Percentiles rank a stretch among this genome's conserved stretches.
These are phyloP conservation scores for Cyberlindnera bimundalis DNA, from an alignment of 805 yeast species.

Conservation along the genomic window DNA sequence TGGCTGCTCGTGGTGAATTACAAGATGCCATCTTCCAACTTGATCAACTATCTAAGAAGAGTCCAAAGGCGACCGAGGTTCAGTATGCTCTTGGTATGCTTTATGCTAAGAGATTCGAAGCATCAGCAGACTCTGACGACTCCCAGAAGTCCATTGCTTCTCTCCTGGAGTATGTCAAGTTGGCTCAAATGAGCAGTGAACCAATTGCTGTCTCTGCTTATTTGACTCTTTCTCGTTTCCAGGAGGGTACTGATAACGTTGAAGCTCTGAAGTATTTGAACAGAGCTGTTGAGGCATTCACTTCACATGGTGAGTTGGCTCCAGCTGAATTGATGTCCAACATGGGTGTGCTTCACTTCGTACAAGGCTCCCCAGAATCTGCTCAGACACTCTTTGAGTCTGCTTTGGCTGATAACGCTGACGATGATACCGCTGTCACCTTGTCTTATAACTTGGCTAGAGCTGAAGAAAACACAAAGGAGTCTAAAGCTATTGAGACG, in stretches of 20 bases:
- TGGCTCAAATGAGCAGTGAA: slow-evolving; percentile 57
- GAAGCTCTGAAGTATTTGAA: slow-evolving; percentile 63
- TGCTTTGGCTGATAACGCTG: slow-evolving; percentile 45
- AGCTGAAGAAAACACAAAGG: slow-evolving; percentile 48
- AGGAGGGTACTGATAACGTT: slow-evolving; percentile 63
- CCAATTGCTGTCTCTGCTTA: slow-evolving; percentile 61
- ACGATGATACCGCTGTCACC: slow-evolving; percentile 39
- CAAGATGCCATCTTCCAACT: slow-evolving; percentile 86
- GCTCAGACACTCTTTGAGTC: slow-evolving; percentile 54
- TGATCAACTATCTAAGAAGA: slow-evolving; percentile 64
- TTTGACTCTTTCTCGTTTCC: slow-evolving; percentile 62
- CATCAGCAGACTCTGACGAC: slow-evolving; percentile 13
- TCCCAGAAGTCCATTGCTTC: slow-evolving; percentile 53
- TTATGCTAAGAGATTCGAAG: slow-evolving; percentile 41
- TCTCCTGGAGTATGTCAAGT: slow-evolving; percentile 67
- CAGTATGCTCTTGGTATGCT: slow-evolving; percentile 73
- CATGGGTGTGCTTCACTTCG: slow-evolving; percentile 77
- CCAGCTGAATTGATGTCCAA: slow-evolving; percentile 71
- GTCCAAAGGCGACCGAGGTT: slow-evolving; percentile 71
- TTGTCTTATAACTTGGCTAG: slow-evolving; percentile 75
- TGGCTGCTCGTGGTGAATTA: slow-evolving; percentile 63
- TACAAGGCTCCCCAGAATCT: slow-evolving; percentile 54
- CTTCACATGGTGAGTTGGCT: slow-evolving; percentile 30
- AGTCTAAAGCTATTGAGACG: slow-evolving; percentile 23
- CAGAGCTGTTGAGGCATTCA: slow-evolving; percentile 52